phyloP scores from a whole-genome alignment of 2,329 filamentous ascomycete genomes.

The Fusarium secorum region DNA sequence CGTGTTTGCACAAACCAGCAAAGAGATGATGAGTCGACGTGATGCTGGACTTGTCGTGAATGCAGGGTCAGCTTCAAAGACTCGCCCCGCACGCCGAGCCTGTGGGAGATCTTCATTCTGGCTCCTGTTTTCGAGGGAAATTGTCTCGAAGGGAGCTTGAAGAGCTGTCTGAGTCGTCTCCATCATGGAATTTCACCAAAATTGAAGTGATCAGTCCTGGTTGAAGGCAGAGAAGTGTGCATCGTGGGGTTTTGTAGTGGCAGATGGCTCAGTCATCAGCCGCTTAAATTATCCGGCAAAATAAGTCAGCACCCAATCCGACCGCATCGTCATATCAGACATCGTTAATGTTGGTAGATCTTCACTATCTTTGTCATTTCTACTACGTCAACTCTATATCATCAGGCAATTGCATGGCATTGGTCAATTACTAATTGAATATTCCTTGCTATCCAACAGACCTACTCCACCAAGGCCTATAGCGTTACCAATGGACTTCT shows the following conservation, averaged over 20 bases:
- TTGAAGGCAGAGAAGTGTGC: background rate
- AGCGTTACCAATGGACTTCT: background rate
- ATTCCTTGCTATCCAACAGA: too few relatives aligned
- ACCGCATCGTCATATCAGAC: background rate
- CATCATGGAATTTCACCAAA: background rate
- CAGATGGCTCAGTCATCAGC: too few relatives aligned
- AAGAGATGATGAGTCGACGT: background rate
- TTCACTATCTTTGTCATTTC: background rate
- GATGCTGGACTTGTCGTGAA: slow-evolving; percentile 10
- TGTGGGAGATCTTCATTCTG: background rate
- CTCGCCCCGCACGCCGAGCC: background rate
- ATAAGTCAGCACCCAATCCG: background rate
- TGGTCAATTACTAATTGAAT: background rate
- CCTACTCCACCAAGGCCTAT: background rate
- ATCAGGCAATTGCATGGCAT: background rate
- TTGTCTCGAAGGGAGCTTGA: background rate
- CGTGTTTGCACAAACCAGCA: slow-evolving; percentile 12
- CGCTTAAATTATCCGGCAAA: slow-evolving; percentile 15
- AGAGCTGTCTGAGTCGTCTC: background rate
- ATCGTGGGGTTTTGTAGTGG: background rate
- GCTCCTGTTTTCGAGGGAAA: background rate
- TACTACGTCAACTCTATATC: background rate
- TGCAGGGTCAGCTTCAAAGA: slow-evolving; percentile 6
- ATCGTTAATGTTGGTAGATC: background rate
- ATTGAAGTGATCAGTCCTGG: fast-evolving